Base-by-base conservation (phyloP, 1,284 basidiomycete genomes). In the Rhodotorula sp. region DNA sequence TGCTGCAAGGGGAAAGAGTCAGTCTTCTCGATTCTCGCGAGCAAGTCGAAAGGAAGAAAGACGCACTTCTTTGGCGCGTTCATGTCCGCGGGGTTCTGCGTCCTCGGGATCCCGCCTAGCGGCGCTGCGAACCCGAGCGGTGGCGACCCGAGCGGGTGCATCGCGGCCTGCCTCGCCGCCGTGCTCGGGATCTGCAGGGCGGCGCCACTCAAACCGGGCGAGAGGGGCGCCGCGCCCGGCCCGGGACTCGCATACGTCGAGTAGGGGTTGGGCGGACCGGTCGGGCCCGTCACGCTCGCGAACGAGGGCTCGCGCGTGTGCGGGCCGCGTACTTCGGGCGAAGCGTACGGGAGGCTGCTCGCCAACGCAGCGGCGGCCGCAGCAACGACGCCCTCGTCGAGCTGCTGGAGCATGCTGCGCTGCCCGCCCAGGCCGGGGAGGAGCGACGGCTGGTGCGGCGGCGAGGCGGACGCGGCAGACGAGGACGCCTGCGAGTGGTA, bases 1-100 rank as follows among this genome's bases (percentile, higher is more conserved):
- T 97, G 80, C 95, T 96, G 82, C 94, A 94, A 27, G 92, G 9
- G 27, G 91, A 91, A 81, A 94, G 94, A 91, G 82, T 96, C 93
- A 53, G 92, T 87, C 74, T 5, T 3, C 13, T 3, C 12, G 9
- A 36, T 10, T 88, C 53, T 6, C 5, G 32, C 12, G 46, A 36
- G 21, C 48, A 19, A 5, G 41, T 27, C 3, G 0, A 5, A 8
- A 41, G 22, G 55, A 9, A 41, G 48, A 17, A 9, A 5, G 36
- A 41, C 73, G 44, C 51, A 74, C 73, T 76, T 76, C 46, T 77
- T 77, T 21, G 76, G 76, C 50, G 71, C 61, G 50, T 75, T 76
- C 72, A 76, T 77, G 41, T 76, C 73, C 9, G 76, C 76, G 22
- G 74, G 71, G 36, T 74, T 75, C 57, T 70, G 65, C 32, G 64